Base-by-base conservation (phyloP, 2,329 filamentous ascomycete species). In the Orbilia blumenaviensis region DNA sequence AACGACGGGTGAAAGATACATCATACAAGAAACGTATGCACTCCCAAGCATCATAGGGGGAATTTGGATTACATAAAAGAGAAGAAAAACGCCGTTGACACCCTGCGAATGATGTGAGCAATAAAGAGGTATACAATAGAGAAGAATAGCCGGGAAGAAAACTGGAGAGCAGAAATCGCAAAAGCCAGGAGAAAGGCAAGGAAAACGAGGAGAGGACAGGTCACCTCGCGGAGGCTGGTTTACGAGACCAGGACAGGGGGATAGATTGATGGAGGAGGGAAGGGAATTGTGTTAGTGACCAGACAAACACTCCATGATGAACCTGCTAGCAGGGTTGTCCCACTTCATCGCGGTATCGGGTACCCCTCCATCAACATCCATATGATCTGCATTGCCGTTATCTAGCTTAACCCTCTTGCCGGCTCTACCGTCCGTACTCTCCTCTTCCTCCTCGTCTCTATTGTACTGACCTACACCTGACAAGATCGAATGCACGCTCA, bases 271-370 rank as follows among this genome's bases (percentile, higher is more conserved):
- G 16, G 18, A 32, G 41, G 27, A 4, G 18, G 52, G 12, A 25
- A 34, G 9, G 6, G 29, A 29, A 29, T 18, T 18, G n/a, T 21
- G 16, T 72, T 34, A 77, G 66, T 77, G 73, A 6, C 73, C 73
- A 14, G 73, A 71, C 21, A 77, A 36, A 61, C 73, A 77, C 54
- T 77, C 73, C 60, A 77, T 71, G 38, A 77, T 42, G 27, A 77
- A 77, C n/a, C 61, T 41, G 52, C 72, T 71, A 0, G 73, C 73
- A 8, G 73, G 73, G 14, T 77, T 77, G 18, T 77, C 67, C 73
- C 73, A 77, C 27, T 72, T 77, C 34, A 77, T 54, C 1, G 52
- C 32, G 25, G 66, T 72, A 62, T 77, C 73, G 6, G 66, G 66
- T 8, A 72, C 73, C 25, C 50, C 23, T n/a, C 67, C 73, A n/a